These are phyloP conservation scores for Neopestalotiopsis sp. DNA, from an alignment of 2,329 filamentous ascomycete species.

Conservation along the genomic window DNA sequence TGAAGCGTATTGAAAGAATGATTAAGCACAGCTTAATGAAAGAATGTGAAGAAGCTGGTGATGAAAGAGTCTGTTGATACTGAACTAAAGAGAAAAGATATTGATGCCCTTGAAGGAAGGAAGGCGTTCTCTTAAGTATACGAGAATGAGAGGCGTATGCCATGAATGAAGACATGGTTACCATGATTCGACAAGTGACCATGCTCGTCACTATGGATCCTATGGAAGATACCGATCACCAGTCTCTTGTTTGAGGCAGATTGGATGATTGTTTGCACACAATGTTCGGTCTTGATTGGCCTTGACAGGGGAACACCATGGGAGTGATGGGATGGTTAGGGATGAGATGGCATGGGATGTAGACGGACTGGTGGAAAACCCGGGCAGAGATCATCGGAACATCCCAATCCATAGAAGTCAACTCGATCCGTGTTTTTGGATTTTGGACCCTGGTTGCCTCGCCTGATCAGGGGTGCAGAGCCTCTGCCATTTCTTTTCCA, in stretches of 20 bases:
- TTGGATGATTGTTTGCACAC: constrained; percentile 9
- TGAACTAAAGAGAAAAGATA: background rate
- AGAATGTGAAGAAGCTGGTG: constrained; percentile 12
- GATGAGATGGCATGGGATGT: background rate
- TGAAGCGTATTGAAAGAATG: constrained; percentile 15
- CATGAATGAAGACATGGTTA: background rate
- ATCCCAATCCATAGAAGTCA: background rate
- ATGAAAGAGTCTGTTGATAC: constrained; percentile 2
- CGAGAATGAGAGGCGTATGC: background rate
- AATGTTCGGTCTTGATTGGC: background rate
- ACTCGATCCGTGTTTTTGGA: background rate
- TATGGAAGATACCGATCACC: constrained; percentile 2
- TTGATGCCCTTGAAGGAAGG: background rate
- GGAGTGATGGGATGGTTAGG: background rate
- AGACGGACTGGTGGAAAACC: background rate
- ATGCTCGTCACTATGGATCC: background rate
- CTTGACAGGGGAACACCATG: background rate
- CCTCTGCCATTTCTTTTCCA: background rate
- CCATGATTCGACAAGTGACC: background rate
- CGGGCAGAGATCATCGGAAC: background rate
- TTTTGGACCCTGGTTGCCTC: background rate
- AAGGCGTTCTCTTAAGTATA: constrained; percentile 11
- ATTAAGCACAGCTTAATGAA: constrained; percentile 17
- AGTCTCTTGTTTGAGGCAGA: constrained; percentile 8
- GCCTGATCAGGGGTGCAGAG: background rate